Evolutionary conservation across 1,139 yeast species (phyloP), one percentile per base, ranked within the genome.

Genomic region (Saccharomyces hybrid): DNA sequence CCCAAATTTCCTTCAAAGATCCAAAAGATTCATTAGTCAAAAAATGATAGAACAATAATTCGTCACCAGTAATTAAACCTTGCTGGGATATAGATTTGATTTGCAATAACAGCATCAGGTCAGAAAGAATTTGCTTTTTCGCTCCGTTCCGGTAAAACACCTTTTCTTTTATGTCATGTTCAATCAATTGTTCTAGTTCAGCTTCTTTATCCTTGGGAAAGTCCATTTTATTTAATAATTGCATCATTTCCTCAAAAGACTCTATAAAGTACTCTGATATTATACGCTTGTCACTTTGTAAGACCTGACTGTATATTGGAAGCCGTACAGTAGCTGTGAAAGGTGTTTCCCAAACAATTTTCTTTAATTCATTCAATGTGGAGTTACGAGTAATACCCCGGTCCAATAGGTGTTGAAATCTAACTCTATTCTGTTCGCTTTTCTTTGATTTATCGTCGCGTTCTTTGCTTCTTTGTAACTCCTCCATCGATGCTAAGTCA

Each of bases 281-380:
- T 26, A 64, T 48, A 16, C 59, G 58, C 26, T 53, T 57, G 48
- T 61, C 63, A 52, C 66, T 65, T 52, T 64, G 59, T 59, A 70
- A 56, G 52, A 66, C 49, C 27, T 56, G 59, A 29, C 65, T 61
- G 64, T 72, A 73, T 6, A 75, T 58, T 21, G 66, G 56, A 55
- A 59, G 68, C 52, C 78, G 65, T 19, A 64, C 53, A n/a, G 67
- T 66, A 11, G 67, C 64, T 4, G 73, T 71, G n/a, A 75, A 62
- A 4, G 62, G 53, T 1, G 77, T 71, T 55, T 72, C 72, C 73
- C 76, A 72, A 24, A 73, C 66, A 9, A 75, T 59, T 58, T 72
- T 75, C 53, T 70, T 71, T 56, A 76, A 62, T 54, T 73, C 75
- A 12, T 61, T 53, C 9, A 70, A 51, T 21, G 75, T 73, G 9